Evolutionary conservation across 2,329 filamentous ascomycete genomes (phyloP), one percentile per base, ranked within the genome.

Genomic region (Daldinia eschscholtzii): DNA sequence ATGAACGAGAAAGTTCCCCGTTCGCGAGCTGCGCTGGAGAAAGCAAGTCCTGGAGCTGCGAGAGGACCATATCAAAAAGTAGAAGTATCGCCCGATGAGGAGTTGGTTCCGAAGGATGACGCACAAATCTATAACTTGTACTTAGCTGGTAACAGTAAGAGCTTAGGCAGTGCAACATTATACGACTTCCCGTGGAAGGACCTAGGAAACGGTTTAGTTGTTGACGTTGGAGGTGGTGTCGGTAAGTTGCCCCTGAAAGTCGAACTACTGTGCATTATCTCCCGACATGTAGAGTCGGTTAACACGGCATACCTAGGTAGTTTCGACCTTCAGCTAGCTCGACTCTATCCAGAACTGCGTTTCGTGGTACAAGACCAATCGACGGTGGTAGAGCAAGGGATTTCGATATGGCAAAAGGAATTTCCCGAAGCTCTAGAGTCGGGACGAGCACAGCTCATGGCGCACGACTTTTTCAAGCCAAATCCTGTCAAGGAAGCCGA

Each of bases 391-490:
- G 39, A 68, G n/a, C 67, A 71, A 26, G 70, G 70, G 7, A 13
- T 61, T 28, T 55, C 55, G 10, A 57, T 71, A 35, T 74, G 70
- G 72, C 39, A 70, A 58, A 58, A 59, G 41, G 62, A 72, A 50
- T 65, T 64, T 30, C 72, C 69, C 13, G 57, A 67, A 15, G 74
- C 73, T 28, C 26, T 76, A 4, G 41, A 64, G n/a, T 57, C 64
- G 18, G 70, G 73, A 30, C 60, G 71, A 26, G 55, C 69, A 44
- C 66, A 65, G 48, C 70, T 76, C 48, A 63, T 74, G 52, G 64
- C 60, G 9, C 76, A 78, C 41, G 68, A 76, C 71, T 78, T 77
- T 61, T 77, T 78, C 70, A 55, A 71, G 46, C 52, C 61, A 7
- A 76, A 78, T 35, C 76, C 76, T 4, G 61, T 74, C 30, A 70